phyloP scores from a whole-genome alignment of 805 yeast species.

The Yarrowia bubula region DNA sequence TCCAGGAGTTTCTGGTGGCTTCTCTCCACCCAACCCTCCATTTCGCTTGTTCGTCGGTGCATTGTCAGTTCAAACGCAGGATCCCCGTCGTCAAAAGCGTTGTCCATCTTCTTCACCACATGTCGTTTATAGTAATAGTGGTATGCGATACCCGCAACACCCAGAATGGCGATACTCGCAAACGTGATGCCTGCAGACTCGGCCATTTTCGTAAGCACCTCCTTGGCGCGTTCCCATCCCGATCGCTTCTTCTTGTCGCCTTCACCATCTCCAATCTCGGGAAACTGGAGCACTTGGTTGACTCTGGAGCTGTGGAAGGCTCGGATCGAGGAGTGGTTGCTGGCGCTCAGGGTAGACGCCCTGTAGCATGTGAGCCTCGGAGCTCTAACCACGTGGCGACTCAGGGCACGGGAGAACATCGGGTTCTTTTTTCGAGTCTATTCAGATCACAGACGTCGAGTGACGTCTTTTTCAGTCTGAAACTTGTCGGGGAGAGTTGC shows the following conservation, averaged over 20 bases:
- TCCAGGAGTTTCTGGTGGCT: slow-evolving; percentile 65
- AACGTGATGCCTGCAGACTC: slow-evolving; percentile 74
- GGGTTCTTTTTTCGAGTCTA: neutral
- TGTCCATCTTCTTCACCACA: slow-evolving; percentile 61
- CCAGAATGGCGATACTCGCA: slow-evolving; percentile 65
- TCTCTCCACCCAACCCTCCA: slow-evolving; percentile 63
- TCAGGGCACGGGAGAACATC: neutral
- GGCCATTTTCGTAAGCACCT: slow-evolving; percentile 30
- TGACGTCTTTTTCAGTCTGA: neutral
- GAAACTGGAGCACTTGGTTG: neutral
- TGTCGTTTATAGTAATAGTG: slow-evolving; percentile 60
- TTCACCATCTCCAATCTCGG: slow-evolving; percentile 26
- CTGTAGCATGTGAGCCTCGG: neutral
- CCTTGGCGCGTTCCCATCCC: slow-evolving; percentile 22
- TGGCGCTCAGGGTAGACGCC: neutral
- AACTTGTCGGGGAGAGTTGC: neutral
- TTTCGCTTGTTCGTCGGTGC: slow-evolving; percentile 40
- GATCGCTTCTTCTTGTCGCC: slow-evolving; percentile 22
- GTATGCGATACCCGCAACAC: slow-evolving; percentile 68
- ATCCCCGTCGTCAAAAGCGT: slow-evolving; percentile 67
- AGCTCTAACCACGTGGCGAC: neutral
- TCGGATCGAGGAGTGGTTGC: neutral
- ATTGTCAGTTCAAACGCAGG: slow-evolving; percentile 59
- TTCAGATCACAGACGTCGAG: too few species aligned
- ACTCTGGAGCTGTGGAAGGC: neutral